Percentiles rank a stretch among this genome's conserved stretches.
phyloP scores from a whole-genome alignment of 129 eudicot species.

The Tanacetum coccineum region DNA sequence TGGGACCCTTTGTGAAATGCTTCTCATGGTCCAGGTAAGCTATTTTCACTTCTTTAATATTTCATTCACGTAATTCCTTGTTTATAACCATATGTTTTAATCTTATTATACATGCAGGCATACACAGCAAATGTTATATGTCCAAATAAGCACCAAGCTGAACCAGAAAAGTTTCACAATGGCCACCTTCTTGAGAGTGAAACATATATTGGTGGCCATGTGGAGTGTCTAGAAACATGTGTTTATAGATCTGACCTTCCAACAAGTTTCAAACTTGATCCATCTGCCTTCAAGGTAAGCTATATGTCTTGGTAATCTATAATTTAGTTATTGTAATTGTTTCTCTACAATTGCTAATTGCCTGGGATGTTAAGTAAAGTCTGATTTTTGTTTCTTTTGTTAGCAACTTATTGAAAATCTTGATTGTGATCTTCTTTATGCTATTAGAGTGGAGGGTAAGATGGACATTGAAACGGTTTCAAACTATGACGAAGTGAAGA shows the following conservation, averaged over 20 bases:
- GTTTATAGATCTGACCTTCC: constrained; percentile 99
- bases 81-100: constrained; percentile 13
- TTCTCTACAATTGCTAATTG: background rate
- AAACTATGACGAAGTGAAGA: too few species aligned
- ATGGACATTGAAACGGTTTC: too few species aligned
- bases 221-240: constrained; percentile 99
- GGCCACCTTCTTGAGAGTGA: constrained; percentile 90
- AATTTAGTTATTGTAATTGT: too few species aligned
- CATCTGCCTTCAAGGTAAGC: constrained; percentile 77
- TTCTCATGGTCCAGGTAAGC: constrained; percentile 93
- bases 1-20: too few species aligned
- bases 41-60: background rate
- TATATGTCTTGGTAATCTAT: too few species aligned
- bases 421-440: constrained; percentile 95
- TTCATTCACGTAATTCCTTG: background rate
- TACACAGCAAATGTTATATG: constrained; percentile 87
- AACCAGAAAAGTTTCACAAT: constrained; percentile 79
- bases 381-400: constrained; percentile 3
- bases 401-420: constrained; percentile 90
- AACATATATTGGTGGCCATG: constrained; percentile 99
- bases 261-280: constrained; percentile 87
- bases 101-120: constrained; percentile 57
- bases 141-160: constrained; percentile 97
- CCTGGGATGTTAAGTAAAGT: background rate
- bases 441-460: constrained; percentile 84